A percentile compares a stretch with the other conserved stretches of the same genome.
These are phyloP conservation scores for Rhizopogon rudus DNA, from an alignment of 768 basidiomycete genomes.

Conservation along the genomic window DNA sequence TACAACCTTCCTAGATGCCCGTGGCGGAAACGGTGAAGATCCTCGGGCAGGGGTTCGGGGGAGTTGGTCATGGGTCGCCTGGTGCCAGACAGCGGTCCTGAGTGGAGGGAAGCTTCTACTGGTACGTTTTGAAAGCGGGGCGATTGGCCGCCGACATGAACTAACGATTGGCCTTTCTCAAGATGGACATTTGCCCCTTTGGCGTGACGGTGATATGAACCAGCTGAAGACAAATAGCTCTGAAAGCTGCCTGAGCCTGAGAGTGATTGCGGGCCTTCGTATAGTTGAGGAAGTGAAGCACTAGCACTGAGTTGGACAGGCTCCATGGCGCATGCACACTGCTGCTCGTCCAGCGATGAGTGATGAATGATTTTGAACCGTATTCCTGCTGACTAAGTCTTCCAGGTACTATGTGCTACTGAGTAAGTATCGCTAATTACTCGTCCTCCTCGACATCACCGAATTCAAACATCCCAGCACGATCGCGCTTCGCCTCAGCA, in stretches of 20 bases:
- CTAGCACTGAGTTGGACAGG: background rate
- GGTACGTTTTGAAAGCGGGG: background rate
- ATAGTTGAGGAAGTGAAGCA: background rate
- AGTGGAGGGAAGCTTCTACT: constrained; percentile 6
- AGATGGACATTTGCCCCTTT: constrained; percentile 17
- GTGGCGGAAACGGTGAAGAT: constrained; percentile 18
- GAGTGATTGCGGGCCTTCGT: background rate
- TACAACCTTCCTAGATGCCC: constrained; percentile 15
- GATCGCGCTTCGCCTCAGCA: constrained; percentile 62
- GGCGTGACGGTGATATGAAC: constrained; percentile 34
- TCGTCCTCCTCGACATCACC: constrained; percentile 91
- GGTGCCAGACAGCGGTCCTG: constrained; percentile 19
- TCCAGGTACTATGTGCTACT: background rate
- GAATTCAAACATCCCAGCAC: constrained; percentile 84
- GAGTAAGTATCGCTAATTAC: constrained; percentile 8
- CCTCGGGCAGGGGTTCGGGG: constrained; percentile 18
- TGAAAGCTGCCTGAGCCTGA: constrained; percentile 39
- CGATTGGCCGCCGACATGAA: constrained; percentile 5
- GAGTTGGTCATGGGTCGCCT: constrained; percentile 23
- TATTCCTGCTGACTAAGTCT: background rate
- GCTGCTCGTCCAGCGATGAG: too few species aligned
- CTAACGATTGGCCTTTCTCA: background rate
- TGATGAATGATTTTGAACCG: background rate
- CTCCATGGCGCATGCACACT: background rate
- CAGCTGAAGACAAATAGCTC: constrained; percentile 38